Base-by-base conservation (phyloP, 2,329 filamentous ascomycete genomes). In the Chalara sp. region DNA sequence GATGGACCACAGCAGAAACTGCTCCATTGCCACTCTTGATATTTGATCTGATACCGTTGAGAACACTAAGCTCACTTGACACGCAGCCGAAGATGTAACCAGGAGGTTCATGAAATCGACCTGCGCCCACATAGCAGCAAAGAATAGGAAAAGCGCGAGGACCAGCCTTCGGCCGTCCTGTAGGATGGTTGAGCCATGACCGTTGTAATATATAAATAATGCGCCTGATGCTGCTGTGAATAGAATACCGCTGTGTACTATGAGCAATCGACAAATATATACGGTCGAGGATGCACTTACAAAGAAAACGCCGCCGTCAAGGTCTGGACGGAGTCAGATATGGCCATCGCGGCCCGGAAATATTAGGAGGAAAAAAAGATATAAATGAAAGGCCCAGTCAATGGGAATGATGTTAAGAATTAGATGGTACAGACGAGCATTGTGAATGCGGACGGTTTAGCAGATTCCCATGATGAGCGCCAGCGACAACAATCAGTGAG, bases 81-180 rank as follows among this genome's bases (percentile, higher is more conserved):
- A 67, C 6, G 53, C 50, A 6, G 51, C 56, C 33, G 53, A 53
- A 1, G 58, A 52, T 8, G 58, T 48, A 31, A 66, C 51, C 43
- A 65, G 52, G 21, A 66, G 56, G 44, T 61, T 62, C 42, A 64
- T 31, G 51, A 67, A 67, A 46, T 63, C 58, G 32, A 64, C 46
- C 54, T 60, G 59, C 47, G 64, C 61, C 63, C 63, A 66, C 50
- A 67, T 49, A 44, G 62, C 58, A 40, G 61, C 59, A 53, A 63
- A 66, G 28, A 64, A 52, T 49, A 67, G 49, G 55, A 67, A 67
- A 39, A 66, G 51, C 48, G 63, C 50, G 64, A 67, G 65, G 63
- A 63, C 65, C 63, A 67, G 65, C 64, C 65, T 66, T 62, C 60
- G 64, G 57, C 63, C 58, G 59, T 67, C 64, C 60, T 65, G 57